phyloP scores from a whole-genome alignment of 2,329 filamentous ascomycete genomes.

The Trichoderma atrobrunneum region DNA sequence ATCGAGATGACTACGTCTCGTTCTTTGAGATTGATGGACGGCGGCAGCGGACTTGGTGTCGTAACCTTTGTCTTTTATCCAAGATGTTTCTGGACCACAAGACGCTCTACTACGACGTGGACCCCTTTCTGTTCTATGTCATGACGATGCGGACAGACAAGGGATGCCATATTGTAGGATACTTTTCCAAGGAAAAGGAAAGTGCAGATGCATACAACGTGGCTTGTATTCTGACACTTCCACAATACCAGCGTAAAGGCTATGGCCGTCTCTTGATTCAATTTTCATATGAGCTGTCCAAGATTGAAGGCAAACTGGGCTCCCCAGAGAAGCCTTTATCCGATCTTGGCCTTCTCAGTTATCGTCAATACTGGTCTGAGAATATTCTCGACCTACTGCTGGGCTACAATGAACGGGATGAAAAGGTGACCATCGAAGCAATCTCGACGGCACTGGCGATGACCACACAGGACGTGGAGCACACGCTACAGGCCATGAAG shows the following conservation, averaged over 20 bases:
- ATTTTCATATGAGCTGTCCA: conserved; percentile 95
- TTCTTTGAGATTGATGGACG: conserved; percentile 98
- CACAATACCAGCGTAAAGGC: conserved; percentile 93
- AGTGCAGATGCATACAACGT: conserved; percentile 96
- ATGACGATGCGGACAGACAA: conserved; percentile 89
- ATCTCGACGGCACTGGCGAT: conserved; percentile 79
- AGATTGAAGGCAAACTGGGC: conserved; percentile 90
- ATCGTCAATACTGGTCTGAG: conserved; percentile 97
- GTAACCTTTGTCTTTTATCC: conserved; percentile 88
- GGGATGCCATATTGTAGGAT: conserved; percentile 96
- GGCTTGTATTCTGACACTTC: conserved; percentile 93
- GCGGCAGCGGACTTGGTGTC: conserved; percentile 91
- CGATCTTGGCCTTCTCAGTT: conserved; percentile 88
- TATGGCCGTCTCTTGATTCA: conserved; percentile 92
- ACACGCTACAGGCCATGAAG: conserved; percentile 88
- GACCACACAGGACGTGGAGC: conserved; percentile 96
- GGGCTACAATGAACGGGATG: conserved; percentile 63
- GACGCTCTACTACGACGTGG: conserved; percentile 98
- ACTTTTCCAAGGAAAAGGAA: conserved; percentile 98
- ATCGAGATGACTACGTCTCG: conserved; percentile 87
- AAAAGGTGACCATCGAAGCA: conserved; percentile 79
- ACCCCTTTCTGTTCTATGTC: conserved; percentile 97
- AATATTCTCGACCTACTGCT: conserved; percentile 86
- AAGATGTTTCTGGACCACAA: conserved; percentile 99
- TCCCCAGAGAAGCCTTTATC: conserved; percentile 96